Evolutionary conservation across 352 stramenopile genomes (phyloP).

Genomic region (Phytopythium boreale): DNA sequence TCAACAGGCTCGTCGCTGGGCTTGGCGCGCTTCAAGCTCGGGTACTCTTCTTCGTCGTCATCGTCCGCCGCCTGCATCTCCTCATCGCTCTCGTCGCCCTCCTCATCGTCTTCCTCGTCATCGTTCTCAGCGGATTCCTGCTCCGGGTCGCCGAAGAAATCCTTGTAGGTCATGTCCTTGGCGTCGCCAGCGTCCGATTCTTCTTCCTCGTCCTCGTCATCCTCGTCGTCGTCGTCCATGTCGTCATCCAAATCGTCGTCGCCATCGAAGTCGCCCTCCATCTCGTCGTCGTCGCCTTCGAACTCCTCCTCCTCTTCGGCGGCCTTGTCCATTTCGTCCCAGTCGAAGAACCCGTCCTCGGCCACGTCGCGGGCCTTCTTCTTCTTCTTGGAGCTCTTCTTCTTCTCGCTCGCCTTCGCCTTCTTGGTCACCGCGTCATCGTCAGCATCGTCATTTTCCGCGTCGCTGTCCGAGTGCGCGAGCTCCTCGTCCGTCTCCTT

Average conservation of each 20-base stretch:
- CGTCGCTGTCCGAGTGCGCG: conserved; percentile 15
- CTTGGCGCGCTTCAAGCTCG: conserved; percentile 44
- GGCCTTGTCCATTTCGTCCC: conserved; percentile 85
- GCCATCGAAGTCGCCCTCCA: conserved; percentile 19
- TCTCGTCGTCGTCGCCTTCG: conserved; percentile 33
- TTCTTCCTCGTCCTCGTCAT: conserved; percentile 50
- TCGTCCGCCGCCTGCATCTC: conserved; percentile 33
- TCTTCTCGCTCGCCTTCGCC: conserved; percentile 32
- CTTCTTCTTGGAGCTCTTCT: conserved; percentile 28
- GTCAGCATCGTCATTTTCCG: conserved; percentile 5
- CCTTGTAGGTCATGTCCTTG: conserved; percentile 56
- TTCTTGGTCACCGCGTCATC: conserved; percentile 23
- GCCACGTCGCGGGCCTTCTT: conserved; percentile 67
- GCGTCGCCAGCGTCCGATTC: conserved; percentile 47
- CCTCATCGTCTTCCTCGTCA: conserved; percentile 38
- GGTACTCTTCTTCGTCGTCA: conserved; percentile 56
- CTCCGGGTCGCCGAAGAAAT: conserved; percentile 56
- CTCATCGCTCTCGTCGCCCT: conserved; percentile 46
- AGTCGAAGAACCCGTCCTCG: conserved; percentile 84
- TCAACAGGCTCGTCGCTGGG: conserved; percentile 52
- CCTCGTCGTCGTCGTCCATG: conserved; percentile 42
- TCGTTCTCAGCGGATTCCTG: conserved; percentile 34
- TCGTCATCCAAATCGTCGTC: conserved; percentile 35
- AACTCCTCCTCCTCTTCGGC: conserved; percentile 68
- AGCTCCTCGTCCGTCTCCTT: conserved; percentile 23